Evolutionary conservation across 2,329 filamentous ascomycete species (phyloP).

Genomic region (Neophaeococcomyces aloes): DNA sequence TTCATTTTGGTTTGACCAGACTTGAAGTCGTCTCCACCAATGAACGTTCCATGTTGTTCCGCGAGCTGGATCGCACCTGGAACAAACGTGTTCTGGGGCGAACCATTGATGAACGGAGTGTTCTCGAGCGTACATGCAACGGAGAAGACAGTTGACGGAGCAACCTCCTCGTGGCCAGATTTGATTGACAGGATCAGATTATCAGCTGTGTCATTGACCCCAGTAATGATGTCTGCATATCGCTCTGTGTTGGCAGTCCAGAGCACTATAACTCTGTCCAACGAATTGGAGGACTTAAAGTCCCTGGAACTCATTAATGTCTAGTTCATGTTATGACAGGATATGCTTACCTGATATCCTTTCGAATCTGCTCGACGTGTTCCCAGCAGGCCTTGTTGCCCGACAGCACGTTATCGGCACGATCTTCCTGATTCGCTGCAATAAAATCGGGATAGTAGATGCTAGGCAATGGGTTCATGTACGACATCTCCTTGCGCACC

Average conservation of each 20-base stretch:
- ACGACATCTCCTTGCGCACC: constrained; percentile 85
- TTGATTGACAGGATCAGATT: constrained; percentile 85
- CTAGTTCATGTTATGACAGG: no score
- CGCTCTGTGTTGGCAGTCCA: constrained; percentile 99
- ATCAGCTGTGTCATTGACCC: constrained; percentile 92
- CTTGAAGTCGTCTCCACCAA: constrained; percentile 98
- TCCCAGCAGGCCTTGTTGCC: constrained; percentile 74
- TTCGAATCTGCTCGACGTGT: constrained; percentile 85
- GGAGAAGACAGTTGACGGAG: constrained; percentile 90
- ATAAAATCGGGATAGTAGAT: constrained; percentile 99
- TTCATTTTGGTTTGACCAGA: constrained; percentile 99
- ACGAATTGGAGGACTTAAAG: constrained; percentile 73
- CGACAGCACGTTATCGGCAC: constrained; percentile 79
- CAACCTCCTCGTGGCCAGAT: constrained; percentile 76
- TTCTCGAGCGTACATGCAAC: constrained; percentile 87
- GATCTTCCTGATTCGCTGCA: constrained; percentile 92
- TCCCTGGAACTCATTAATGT: constrained; percentile 46
- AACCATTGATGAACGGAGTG: constrained; percentile 95
- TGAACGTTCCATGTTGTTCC: constrained; percentile 75
- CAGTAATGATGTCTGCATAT: constrained; percentile 75
- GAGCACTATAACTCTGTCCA: constrained; percentile 94
- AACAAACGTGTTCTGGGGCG: constrained; percentile 97
- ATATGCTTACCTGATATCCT: constrained; percentile 67
- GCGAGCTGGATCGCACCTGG: constrained; percentile 84
- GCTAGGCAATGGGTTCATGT: constrained; percentile 79